These are phyloP conservation scores for Daldinia vernicosa DNA, from an alignment of 495 filamentous ascomycete genomes.

Conservation along the genomic window DNA sequence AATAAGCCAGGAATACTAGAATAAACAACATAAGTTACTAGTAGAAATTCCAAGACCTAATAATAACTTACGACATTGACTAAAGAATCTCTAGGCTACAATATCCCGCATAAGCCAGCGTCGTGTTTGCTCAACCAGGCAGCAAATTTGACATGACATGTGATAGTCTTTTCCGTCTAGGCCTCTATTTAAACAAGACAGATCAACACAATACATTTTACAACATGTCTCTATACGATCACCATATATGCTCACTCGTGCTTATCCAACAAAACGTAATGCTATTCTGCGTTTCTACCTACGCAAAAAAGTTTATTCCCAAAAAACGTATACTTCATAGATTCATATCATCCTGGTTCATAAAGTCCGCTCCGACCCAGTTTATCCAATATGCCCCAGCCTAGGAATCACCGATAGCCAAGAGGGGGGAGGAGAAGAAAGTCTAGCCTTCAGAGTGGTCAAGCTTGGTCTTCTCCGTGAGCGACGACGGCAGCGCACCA, in stretches of 20 bases:
- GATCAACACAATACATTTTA: background rate
- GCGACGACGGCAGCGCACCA: conserved; percentile 55
- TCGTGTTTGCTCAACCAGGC: background rate
- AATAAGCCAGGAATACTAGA: background rate
- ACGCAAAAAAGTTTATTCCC: background rate
- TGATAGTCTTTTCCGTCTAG: background rate
- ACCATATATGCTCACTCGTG: background rate
- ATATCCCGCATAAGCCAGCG: background rate
- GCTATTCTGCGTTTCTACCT: background rate
- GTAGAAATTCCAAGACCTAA: no score
- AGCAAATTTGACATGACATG: background rate
- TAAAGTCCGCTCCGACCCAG: background rate
- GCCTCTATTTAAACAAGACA: background rate
- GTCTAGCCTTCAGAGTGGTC: conserved; percentile 20
- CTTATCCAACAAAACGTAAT: conserved; percentile 1
- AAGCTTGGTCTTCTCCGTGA: conserved; percentile 54
- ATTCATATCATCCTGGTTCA: background rate
- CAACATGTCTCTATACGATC: background rate
- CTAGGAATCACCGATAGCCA: background rate
- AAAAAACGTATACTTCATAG: conserved; percentile 1
- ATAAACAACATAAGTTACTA: background rate
- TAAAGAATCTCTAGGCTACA: background rate
- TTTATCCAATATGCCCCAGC: background rate
- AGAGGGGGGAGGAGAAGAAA: background rate
- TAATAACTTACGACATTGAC: background rate